These are phyloP conservation scores for Pichia sp. DNA, from an alignment of 1,139 yeast genomes.

Conservation along the genomic window DNA sequence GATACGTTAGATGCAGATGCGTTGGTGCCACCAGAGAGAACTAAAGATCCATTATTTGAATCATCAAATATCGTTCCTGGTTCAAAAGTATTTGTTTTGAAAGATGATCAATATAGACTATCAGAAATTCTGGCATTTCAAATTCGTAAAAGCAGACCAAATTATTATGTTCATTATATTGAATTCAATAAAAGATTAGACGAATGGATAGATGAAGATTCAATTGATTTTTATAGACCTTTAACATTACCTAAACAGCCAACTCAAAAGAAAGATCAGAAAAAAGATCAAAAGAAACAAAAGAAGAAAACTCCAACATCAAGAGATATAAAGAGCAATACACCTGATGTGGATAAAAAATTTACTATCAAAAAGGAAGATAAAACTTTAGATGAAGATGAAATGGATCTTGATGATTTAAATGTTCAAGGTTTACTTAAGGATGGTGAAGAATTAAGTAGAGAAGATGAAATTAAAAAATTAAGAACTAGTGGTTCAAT, in stretches of 20 bases:
- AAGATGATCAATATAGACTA: slow-evolving; percentile 70
- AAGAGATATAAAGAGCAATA: slow-evolving; percentile 5
- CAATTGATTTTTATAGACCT: slow-evolving; percentile 65
- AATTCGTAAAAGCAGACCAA: slow-evolving; percentile 66
- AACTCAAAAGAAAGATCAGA: slow-evolving; percentile 34
- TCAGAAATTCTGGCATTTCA: slow-evolving; percentile 86
- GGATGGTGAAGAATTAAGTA: slow-evolving; percentile 63
- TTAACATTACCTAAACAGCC: slow-evolving; percentile 63
- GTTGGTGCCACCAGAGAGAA: slow-evolving; percentile 27
- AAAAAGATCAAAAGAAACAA: slow-evolving; percentile 42
- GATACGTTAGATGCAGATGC: slow-evolving; percentile 26
- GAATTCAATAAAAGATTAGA: slow-evolving; percentile 92
- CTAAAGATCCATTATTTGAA: slow-evolving; percentile 24
- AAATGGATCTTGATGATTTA: slow-evolving; percentile 80
- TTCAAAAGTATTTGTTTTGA: slow-evolving; percentile 72
- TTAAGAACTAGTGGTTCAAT: slow-evolving; percentile 91
- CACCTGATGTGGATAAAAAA: slow-evolving; percentile 12
- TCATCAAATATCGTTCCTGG: slow-evolving; percentile 56
- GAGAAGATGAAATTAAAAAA: slow-evolving; percentile 91
- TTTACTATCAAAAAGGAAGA: slow-evolving; percentile 8
- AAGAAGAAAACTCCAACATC: slow-evolving; percentile 32
- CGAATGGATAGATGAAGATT: slow-evolving; percentile 77
- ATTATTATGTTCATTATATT: slow-evolving; percentile 87
- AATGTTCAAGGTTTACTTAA: slow-evolving; percentile 74
- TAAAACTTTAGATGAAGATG: slow-evolving; percentile 40